A percentile compares a stretch with the other conserved stretches of the same genome.
Conservation (phyloP, 2,329 filamentous ascomycete species). For the Helotiales sp. region DNA sequence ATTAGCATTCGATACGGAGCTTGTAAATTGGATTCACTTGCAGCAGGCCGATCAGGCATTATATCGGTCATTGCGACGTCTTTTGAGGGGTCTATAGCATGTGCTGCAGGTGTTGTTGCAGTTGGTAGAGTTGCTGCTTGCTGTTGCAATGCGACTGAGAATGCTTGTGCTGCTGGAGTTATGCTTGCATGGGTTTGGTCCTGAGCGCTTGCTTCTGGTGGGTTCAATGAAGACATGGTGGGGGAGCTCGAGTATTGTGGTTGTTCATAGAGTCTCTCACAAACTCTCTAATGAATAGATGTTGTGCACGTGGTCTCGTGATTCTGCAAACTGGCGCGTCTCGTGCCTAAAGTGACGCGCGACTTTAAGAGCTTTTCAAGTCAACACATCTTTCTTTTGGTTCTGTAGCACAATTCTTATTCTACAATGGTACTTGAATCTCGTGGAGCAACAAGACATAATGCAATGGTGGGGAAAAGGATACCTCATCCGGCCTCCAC, state of each 20-base stretch:
- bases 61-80: conserved; percentile 41
- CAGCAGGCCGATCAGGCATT: conserved; percentile 34
- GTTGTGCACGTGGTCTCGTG: conserved; percentile 10
- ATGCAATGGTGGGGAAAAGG: conserved; percentile 36
- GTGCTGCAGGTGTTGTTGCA: conserved; percentile 23
- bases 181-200: conserved; percentile 30
- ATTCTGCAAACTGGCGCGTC: background rate
- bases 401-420: too few relatives aligned
- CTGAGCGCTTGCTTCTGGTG: conserved; percentile 13
- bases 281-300: background rate
- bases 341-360: background rate
- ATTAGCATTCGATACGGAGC: conserved; percentile 19
- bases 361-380: background rate
- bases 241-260: too few relatives aligned
- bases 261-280: too few relatives aligned
- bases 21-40: conserved; percentile 18
- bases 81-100: conserved; percentile 24
- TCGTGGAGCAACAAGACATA: conserved; percentile 23
- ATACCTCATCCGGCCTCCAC: conserved; percentile 36
- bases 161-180: conserved; percentile 37
- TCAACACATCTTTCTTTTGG: background rate
- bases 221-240: background rate
- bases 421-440: conserved; percentile 33
- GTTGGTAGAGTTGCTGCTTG: conserved; percentile 29
- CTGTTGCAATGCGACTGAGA: conserved; percentile 38